Conservation (phyloP, 805 yeast species). For the Myxozyma geophila region DNA sequence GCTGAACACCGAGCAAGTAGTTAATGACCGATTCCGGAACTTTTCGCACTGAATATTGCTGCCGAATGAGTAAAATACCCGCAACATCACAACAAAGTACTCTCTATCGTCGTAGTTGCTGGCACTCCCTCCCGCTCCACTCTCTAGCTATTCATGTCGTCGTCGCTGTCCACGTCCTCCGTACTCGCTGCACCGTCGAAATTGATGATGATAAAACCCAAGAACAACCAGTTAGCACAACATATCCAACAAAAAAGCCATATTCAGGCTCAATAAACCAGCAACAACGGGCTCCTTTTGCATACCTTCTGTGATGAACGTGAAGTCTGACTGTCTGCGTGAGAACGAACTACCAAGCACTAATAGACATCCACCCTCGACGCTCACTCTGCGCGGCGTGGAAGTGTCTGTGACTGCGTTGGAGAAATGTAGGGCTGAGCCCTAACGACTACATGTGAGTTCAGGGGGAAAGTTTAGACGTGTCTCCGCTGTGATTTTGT, state of each 20-base stretch:
- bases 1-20: not conserved
- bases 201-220: not conserved
- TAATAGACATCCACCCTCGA: not conserved
- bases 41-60: not conserved
- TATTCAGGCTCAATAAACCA: not conserved
- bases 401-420: constrained; percentile 12
- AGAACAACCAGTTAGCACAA: not conserved
- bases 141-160: not conserved
- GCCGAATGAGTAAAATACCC: not conserved
- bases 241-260: not conserved
- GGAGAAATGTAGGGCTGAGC: not conserved
- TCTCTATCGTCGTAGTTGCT: too few relatives aligned
- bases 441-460: not conserved
- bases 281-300: too few relatives aligned
- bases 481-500: not conserved
- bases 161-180: not conserved
- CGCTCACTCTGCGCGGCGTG: not conserved
- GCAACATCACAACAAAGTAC: too few relatives aligned
- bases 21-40: too few relatives aligned
- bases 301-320: constrained; percentile 10
- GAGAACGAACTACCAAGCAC: not conserved
- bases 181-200: not conserved
- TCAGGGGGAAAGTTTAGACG: not conserved
- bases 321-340: constrained; percentile 5
- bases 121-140: not conserved